Percentiles rank a stretch among this genome's conserved stretches.
phyloP scores from a whole-genome alignment of 495 filamentous ascomycete genomes.

The Elasticomyces elasticus region DNA sequence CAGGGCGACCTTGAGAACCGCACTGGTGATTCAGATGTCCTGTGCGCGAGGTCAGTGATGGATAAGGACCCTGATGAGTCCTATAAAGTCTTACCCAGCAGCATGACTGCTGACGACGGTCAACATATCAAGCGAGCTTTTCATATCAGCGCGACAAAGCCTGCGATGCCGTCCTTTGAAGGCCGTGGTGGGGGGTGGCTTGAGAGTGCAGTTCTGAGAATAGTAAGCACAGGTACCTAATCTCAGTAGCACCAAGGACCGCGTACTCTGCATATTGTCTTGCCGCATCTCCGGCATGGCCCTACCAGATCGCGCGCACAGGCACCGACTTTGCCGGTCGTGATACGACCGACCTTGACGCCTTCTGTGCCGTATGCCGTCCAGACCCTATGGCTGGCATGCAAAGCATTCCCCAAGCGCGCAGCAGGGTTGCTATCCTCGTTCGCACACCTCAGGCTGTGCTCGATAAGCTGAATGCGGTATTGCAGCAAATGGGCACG shows the following conservation, averaged over 20 bases:
- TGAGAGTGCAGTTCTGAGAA: slow-evolving; percentile 73
- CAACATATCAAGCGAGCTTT: slow-evolving; percentile 45
- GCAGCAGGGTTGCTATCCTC: slow-evolving; percentile 45
- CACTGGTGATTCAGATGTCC: not conserved
- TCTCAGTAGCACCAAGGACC: not conserved
- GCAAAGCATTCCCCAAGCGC: slow-evolving; percentile 27
- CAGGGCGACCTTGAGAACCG: slow-evolving; percentile 48
- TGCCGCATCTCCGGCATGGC: slow-evolving; percentile 68
- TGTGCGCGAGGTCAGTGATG: not conserved
- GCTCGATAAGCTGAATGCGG: slow-evolving; percentile 56
- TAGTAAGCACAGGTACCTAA: not conserved
- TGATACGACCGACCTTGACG: slow-evolving; percentile 35
- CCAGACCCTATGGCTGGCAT: slow-evolving; percentile 22
- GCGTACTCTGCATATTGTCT: slow-evolving; percentile 66
- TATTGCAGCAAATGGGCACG: slow-evolving; percentile 65
- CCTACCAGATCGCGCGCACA: slow-evolving; percentile 80
- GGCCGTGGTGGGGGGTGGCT: slow-evolving; percentile 52
- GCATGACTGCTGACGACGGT: slow-evolving; percentile 5
- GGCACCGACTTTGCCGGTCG: slow-evolving; percentile 55
- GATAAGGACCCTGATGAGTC: not conserved
- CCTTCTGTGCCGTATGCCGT: slow-evolving; percentile 20
- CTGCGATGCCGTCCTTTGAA: slow-evolving; percentile 65
- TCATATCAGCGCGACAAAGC: slow-evolving; percentile 62
- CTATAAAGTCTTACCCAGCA: not conserved
- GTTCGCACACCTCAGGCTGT: slow-evolving; percentile 68